A percentile compares a stretch with the other conserved stretches of the same genome.
Conservation (phyloP, 257 asterid genomes). For the Solanum paucissectum region DNA sequence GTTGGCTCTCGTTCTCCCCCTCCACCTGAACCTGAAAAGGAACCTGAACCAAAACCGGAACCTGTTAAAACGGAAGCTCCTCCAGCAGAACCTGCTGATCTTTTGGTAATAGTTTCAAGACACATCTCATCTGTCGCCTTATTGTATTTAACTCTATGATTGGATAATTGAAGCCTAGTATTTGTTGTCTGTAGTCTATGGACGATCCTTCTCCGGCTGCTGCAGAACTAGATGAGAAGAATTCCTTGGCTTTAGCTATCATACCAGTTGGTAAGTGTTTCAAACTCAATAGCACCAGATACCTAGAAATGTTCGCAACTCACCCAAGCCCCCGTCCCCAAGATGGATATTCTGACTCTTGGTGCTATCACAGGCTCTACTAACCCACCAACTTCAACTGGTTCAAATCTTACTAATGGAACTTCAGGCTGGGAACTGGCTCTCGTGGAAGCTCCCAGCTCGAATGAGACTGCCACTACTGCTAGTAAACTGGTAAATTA, state of each 20-base stretch:
- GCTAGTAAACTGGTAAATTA: constrained; percentile 67
- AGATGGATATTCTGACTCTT: not conserved
- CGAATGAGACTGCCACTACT: constrained; percentile 48
- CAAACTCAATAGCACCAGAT: not conserved
- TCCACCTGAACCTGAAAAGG: constrained; percentile 32
- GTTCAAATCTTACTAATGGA: constrained; percentile 46
- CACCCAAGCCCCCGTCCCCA: not conserved
- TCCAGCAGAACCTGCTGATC: constrained; percentile 47
- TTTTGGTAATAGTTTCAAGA: constrained; percentile 44
- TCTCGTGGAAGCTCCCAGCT: constrained; percentile 83
- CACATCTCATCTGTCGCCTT: not conserved
- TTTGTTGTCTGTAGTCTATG: constrained; percentile 41
- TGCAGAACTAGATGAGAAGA: constrained; percentile 72
- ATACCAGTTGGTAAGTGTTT: constrained; percentile 64
- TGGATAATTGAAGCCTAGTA: not conserved
- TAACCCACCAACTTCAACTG: constrained; percentile 46
- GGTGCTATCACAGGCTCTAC: constrained; percentile 19
- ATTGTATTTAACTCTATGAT: not conserved
- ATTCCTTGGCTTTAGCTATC: constrained; percentile 88
- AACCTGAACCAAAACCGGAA: constrained; percentile 31
- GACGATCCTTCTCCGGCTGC: constrained; percentile 67
- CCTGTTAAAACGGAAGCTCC: constrained; percentile 55
- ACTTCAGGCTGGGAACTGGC: constrained; percentile 91
- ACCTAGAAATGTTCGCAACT: not conserved
- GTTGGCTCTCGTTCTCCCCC: constrained; percentile 42